Evolutionary conservation across 495 filamentous ascomycete genomes (phyloP).

Genomic region (Talaromyces ruber): DNA sequence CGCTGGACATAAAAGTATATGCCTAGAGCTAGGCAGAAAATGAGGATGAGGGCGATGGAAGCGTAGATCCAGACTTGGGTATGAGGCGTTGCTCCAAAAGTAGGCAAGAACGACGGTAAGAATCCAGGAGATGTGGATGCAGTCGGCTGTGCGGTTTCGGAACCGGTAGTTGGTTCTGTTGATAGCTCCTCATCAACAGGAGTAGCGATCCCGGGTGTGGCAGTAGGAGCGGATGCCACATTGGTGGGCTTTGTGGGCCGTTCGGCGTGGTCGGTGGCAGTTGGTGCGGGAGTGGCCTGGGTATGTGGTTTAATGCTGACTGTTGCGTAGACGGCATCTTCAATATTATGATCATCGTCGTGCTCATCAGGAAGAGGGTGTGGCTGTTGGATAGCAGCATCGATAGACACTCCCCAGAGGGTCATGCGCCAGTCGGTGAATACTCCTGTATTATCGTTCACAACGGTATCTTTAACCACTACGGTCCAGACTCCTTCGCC

Average conservation of each 20-base stretch:
- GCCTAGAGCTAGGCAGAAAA: conserved; percentile 74
- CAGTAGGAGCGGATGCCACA: conserved; percentile 16
- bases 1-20: conserved; percentile 73
- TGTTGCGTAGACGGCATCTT: conserved; percentile 43
- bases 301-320: conserved; percentile 41
- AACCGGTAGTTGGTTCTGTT: conserved; percentile 14
- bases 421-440: conserved; percentile 92
- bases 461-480: conserved; percentile 75
- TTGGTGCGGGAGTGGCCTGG: conserved; percentile 30
- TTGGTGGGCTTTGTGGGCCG: conserved; percentile 61
- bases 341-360: conserved; percentile 73
- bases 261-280: conserved; percentile 63
- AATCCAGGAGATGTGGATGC: conserved; percentile 44
- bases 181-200: background rate
- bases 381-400: conserved; percentile 57
- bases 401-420: conserved; percentile 83
- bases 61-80: conserved; percentile 97
- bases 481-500: conserved; percentile 86
- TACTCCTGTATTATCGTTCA: conserved; percentile 66
- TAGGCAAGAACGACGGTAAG: conserved; percentile 84
- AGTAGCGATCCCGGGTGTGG: conserved; percentile 4
- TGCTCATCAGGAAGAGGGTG: conserved; percentile 79
- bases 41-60: conserved; percentile 67
- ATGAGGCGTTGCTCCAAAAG: conserved; percentile 83
- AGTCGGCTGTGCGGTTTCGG: conserved; percentile 20